Base-by-base conservation (phyloP, 108 stramenopile species). In the Stephanodiscus minutulus region DNA sequence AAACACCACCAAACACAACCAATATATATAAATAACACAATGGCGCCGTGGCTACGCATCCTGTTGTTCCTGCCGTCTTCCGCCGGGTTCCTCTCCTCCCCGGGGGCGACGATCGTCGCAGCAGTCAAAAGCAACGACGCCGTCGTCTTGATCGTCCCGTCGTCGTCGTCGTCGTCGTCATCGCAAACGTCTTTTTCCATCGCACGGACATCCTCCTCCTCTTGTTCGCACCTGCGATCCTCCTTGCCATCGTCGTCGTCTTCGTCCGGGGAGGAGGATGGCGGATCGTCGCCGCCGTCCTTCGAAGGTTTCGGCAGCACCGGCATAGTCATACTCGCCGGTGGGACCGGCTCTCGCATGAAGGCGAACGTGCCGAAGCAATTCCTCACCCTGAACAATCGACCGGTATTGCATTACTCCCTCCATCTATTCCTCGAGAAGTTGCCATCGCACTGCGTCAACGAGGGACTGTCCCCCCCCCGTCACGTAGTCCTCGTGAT, bases 311-410 rank as follows among this genome's bases (percentile, higher is more conserved):
- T 89, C 77, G 55, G 59, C 39, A 75, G 94, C 72, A 93, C 95
- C 48, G 95, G 94, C 29, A 92, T 96, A 56, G 83, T 97, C 13
- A 70, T 97, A 9, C 82, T 96, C 39, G 96, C 97, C 0, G 97
- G 97, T 12, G 97, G 97, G n/a, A 93, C 87, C 13, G 97, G 97
- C 25, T 92, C 88, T 33, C 84, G 97, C 28, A 97, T 97, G 97
- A 96, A 97, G 69, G 87, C 96, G 24, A 82, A 65, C 64, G 84
- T 93, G 81, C 97, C 96, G 35, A 97, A 97, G 80, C 97, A 97
- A 79, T 98, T 96, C 72, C 74, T 98, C 22, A 67, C 77, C 46
- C 74, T 98, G 5, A 55, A 73, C 7, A 90, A 92, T 13, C 81
- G 83, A 35, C 92, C 95, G 3, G 89, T 98, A 46, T 73, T 98